Evolutionary conservation across 495 filamentous ascomycete species (phyloP).

Genomic region (Penicillium odoratum): DNA sequence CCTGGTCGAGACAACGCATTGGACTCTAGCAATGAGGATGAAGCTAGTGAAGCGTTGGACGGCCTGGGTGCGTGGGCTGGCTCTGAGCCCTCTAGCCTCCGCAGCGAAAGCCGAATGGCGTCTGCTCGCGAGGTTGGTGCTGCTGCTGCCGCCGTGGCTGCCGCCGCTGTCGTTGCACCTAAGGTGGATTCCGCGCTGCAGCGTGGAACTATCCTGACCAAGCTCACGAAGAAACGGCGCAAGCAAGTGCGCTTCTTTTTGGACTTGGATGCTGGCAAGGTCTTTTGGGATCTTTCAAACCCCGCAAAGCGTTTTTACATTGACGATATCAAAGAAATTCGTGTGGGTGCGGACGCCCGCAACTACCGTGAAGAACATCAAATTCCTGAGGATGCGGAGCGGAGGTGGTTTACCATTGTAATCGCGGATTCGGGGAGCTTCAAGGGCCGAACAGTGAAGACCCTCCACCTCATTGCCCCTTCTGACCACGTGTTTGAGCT

Average conservation of each 20-base stretch:
- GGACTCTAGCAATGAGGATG: slow-evolving; percentile 56
- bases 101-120: slow-evolving; percentile 36
- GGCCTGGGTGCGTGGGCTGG: slow-evolving; percentile 37
- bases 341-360: slow-evolving; percentile 77
- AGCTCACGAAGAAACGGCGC: slow-evolving; percentile 78
- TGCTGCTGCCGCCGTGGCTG: slow-evolving; percentile 24
- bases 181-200: slow-evolving; percentile 69
- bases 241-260: slow-evolving; percentile 75
- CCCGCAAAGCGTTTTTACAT: slow-evolving; percentile 84
- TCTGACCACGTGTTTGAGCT: slow-evolving; percentile 64
- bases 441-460: slow-evolving; percentile 68
- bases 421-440: slow-evolving; percentile 69
- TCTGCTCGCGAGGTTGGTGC: slow-evolving; percentile 29
- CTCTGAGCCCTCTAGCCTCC: slow-evolving; percentile 42
- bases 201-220: slow-evolving; percentile 72
- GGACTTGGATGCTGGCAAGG: slow-evolving; percentile 77
- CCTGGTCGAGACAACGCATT: slow-evolving; percentile 49
- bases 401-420: slow-evolving; percentile 83
- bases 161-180: slow-evolving; percentile 58
- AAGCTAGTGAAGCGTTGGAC: slow-evolving; percentile 61
- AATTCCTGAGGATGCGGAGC: slow-evolving; percentile 59
- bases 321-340: slow-evolving; percentile 90
- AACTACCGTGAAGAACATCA: slow-evolving; percentile 87
- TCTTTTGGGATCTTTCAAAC: slow-evolving; percentile 81
- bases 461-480: slow-evolving; percentile 80